Evolutionary conservation across 2,329 filamentous ascomycete species (phyloP).

Genomic region (Chrysoporthe puriensis): DNA sequence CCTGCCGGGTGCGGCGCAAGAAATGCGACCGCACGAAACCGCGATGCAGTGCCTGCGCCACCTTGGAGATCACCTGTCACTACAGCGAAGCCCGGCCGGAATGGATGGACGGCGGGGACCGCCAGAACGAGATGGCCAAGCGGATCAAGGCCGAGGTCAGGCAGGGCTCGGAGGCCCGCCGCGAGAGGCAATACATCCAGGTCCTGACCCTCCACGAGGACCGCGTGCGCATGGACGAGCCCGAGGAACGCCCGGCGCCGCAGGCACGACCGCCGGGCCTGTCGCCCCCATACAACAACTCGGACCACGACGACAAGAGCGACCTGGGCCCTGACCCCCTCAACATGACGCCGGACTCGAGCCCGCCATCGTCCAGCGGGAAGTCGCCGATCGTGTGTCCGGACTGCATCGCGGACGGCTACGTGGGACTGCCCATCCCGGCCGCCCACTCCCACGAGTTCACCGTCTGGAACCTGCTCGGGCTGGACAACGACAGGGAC

Average conservation of each 20-base stretch:
- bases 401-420: conserved; percentile 22
- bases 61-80: conserved; percentile 42
- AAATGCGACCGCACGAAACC: conserved; percentile 39
- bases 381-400: conserved; percentile 24
- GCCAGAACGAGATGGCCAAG: conserved; percentile 40
- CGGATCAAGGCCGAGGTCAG: conserved; percentile 42
- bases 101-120: conserved; percentile 39
- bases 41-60: conserved; percentile 39
- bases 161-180: conserved; percentile 22
- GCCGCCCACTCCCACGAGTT: conserved; percentile 14
- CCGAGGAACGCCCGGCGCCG: conserved; percentile 23
- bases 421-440: conserved; percentile 9
- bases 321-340: not conserved
- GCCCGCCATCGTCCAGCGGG: conserved; percentile 21
- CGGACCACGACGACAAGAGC: conserved; percentile 19
- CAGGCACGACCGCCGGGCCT: conserved; percentile 4
- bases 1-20: conserved; percentile 38
- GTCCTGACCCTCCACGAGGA: conserved; percentile 27
- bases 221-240: conserved; percentile 22
- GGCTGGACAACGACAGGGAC: conserved; percentile 24
- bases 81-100: conserved; percentile 38
- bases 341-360: conserved; percentile 15
- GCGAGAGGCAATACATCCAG: conserved; percentile 26
- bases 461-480: conserved; percentile 26
- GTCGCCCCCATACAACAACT: conserved; percentile 11